Evolutionary conservation across 768 basidiomycete species (phyloP).

Genomic region (Collybiopsis confluens): DNA sequence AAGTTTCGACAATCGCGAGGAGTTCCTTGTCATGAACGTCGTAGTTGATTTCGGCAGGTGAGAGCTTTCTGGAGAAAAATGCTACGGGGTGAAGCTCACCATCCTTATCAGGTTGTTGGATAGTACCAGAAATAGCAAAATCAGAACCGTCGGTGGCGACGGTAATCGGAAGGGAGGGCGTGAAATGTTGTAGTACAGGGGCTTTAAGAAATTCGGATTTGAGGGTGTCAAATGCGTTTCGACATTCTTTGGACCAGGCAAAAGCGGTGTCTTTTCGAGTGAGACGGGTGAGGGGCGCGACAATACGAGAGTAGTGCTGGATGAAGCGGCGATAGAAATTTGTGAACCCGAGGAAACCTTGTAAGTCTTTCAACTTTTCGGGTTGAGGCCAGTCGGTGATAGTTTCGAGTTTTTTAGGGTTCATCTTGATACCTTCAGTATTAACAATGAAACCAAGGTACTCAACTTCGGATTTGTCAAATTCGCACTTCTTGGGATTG

Average conservation of each 20-base stretch:
- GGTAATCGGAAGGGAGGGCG: no score
- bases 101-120: no score
- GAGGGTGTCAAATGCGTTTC: constrained; percentile 13
- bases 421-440: constrained; percentile 23
- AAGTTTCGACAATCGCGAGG: constrained; percentile 31
- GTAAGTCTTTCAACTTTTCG: constrained; percentile 23
- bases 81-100: no score
- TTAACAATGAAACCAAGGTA: no score
- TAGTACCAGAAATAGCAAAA: constrained; percentile 12
- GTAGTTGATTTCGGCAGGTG: no score
- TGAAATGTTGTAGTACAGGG: no score
- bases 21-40: constrained; percentile 42
- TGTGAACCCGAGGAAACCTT: no score
- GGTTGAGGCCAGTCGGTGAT: constrained; percentile 21
- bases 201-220: constrained; percentile 40
- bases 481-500: no score
- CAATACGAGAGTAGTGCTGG: constrained; percentile 15
- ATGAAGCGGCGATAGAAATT: constrained; percentile 19
- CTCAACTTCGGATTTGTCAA: neutral
- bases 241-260: constrained; percentile 5
- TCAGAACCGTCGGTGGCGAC: constrained; percentile 17
- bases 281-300: constrained; percentile 11
- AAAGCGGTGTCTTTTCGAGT: constrained; percentile 11
- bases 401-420: constrained; percentile 15
- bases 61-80: no score